These are phyloP conservation scores for Colletotrichum agaves DNA, from an alignment of 2,329 filamentous ascomycete species.

Conservation along the genomic window DNA sequence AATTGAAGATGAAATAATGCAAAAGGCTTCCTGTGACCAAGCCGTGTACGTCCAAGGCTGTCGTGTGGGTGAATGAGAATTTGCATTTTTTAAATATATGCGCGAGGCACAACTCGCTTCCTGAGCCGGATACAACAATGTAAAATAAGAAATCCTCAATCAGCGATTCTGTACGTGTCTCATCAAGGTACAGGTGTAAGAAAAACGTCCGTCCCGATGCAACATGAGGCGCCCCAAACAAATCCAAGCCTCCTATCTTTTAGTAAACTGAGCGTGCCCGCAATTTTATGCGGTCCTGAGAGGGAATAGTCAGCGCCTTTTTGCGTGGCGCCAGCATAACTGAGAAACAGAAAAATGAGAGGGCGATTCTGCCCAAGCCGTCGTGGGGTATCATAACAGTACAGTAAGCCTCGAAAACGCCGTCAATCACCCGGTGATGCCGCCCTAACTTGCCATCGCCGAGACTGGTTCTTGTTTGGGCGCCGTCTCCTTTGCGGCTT, in stretches of 20 bases:
- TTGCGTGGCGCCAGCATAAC: background rate
- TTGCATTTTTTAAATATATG: slow-evolving; percentile 31
- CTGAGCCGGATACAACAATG: slow-evolving; percentile 17
- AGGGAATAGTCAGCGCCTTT: background rate
- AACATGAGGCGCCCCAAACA: slow-evolving; percentile 14
- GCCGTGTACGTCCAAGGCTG: background rate
- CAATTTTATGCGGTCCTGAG: slow-evolving; percentile 7
- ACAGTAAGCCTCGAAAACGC: slow-evolving; percentile 38
- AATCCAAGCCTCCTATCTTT: slow-evolving; percentile 16
- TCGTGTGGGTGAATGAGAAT: background rate
- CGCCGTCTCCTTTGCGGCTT: slow-evolving; percentile 35
- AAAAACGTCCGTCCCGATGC: slow-evolving; percentile 24
- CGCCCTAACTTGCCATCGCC: slow-evolving; percentile 35
- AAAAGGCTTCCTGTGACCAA: background rate
- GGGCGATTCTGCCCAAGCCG: slow-evolving; percentile 30
- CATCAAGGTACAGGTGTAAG: slow-evolving; percentile 21
- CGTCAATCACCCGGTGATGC: slow-evolving; percentile 29
- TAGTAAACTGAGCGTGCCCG: background rate
- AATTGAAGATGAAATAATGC: slow-evolving; percentile 5
- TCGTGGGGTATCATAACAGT: slow-evolving; percentile 39
- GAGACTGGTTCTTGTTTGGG: slow-evolving; percentile 36
- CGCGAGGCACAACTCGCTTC: slow-evolving; percentile 24
- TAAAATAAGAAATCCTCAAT: slow-evolving; percentile 28
- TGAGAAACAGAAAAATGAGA: slow-evolving; percentile 12
- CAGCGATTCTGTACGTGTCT: slow-evolving; percentile 31